Percentiles rank a stretch among this genome's conserved stretches.
Conservation (phyloP, 1,284 basidiomycete species). For the Marasmius oreades region DNA sequence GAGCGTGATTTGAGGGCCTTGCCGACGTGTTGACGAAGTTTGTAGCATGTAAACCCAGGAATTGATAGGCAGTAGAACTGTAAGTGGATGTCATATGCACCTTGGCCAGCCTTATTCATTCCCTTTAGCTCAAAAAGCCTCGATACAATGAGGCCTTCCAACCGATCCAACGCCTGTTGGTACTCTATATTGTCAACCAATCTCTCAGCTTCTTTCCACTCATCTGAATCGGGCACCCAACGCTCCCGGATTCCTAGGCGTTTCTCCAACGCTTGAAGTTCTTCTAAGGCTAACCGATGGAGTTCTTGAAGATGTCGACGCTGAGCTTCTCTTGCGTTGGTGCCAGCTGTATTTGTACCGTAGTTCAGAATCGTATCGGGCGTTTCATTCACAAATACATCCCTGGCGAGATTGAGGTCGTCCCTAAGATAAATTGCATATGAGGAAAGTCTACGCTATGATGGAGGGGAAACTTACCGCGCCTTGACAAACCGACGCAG, state of each 20-base stretch:
- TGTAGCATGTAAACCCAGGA: too few species aligned
- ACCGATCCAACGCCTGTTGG: slow-evolving; percentile 5
- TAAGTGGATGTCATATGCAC: background rate
- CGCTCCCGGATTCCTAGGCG: background rate
- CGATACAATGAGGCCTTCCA: too few species aligned
- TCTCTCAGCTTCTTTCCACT: background rate
- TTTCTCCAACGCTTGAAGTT: background rate
- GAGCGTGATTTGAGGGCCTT: slow-evolving; percentile 2
- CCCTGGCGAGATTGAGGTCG: background rate
- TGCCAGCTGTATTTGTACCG: too few species aligned
- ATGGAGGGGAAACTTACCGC: too few species aligned
- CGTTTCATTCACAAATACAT: too few species aligned
- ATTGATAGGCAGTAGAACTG: background rate
- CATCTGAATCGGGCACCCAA: slow-evolving; percentile 2
- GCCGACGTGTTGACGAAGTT: slow-evolving; percentile 2
- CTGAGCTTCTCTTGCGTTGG: too few species aligned
- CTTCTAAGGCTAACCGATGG: background rate
- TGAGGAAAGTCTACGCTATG: too few species aligned
- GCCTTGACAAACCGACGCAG: too few species aligned
- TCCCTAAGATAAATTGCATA: too few species aligned
- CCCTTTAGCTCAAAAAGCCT: slow-evolving; percentile 2
- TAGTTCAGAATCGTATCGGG: too few species aligned
- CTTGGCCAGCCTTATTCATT: background rate
- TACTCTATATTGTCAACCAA: background rate
- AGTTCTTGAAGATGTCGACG: background rate